Percentiles rank a stretch among this genome's conserved stretches.
Evolutionary conservation across 2,329 filamentous ascomycete genomes (phyloP).

Genomic region (Calonectria montana): DNA sequence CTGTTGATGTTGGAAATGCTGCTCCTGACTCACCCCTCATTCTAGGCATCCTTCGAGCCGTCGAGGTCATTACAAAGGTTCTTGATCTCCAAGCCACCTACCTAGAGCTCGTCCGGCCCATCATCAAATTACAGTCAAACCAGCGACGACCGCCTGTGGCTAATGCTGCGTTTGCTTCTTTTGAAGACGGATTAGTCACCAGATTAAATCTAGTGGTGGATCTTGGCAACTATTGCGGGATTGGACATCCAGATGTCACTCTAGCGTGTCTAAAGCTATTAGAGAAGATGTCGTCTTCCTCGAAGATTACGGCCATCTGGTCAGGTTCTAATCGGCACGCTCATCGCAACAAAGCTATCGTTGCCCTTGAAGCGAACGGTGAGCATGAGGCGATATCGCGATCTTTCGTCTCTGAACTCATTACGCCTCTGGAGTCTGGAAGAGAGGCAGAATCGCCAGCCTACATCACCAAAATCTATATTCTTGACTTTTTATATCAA

Average conservation of each 20-base stretch:
- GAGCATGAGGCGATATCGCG: constrained; percentile 84
- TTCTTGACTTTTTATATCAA: constrained; percentile 86
- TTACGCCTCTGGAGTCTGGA: constrained; percentile 77
- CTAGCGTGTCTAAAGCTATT: constrained; percentile 84
- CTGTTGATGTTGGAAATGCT: constrained; percentile 77
- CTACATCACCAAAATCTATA: constrained; percentile 84
- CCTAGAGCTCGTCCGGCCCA: constrained; percentile 84
- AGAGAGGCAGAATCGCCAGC: constrained; percentile 75
- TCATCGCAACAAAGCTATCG: constrained; percentile 85
- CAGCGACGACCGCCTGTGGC: constrained; percentile 72
- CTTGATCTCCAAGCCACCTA: constrained; percentile 93
- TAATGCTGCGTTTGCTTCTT: constrained; percentile 79
- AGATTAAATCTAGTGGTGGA: constrained; percentile 84
- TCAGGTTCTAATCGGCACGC: constrained; percentile 69
- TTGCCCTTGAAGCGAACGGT: constrained; percentile 85
- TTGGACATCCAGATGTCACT: constrained; percentile 83
- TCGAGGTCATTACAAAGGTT: constrained; percentile 85
- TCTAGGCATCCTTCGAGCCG: constrained; percentile 79
- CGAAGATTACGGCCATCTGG: constrained; percentile 80
- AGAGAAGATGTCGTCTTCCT: constrained; percentile 86
- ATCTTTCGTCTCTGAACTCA: constrained; percentile 77
- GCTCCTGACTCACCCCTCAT: constrained; percentile 84
- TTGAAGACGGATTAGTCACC: constrained; percentile 90
- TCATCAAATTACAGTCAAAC: constrained; percentile 75
- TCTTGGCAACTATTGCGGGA: constrained; percentile 86